Evolutionary conservation across 1,139 yeast genomes (phyloP).

Genomic region (Yamadazyma sp.): DNA sequence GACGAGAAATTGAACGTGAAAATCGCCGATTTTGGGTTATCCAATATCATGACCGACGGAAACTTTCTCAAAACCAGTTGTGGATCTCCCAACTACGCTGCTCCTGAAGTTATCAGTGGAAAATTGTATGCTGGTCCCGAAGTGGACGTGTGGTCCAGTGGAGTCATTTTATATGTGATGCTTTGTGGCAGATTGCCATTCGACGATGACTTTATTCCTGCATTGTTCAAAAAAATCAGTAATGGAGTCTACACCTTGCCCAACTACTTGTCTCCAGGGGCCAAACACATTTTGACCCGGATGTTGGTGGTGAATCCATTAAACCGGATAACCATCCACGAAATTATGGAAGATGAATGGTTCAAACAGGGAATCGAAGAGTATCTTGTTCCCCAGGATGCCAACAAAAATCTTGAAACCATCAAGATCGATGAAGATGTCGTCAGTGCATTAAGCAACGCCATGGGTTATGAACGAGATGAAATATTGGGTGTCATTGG

Average conservation of each 20-base stretch:
- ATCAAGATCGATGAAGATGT: constrained; percentile 74
- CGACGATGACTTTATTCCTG: constrained; percentile 97
- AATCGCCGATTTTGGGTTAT: constrained; percentile 94
- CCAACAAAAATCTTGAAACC: constrained; percentile 40
- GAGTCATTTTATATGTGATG: constrained; percentile 95
- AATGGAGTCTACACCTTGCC: constrained; percentile 96
- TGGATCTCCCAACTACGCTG: constrained; percentile 98
- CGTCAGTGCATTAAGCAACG: constrained; percentile 71
- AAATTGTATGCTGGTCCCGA: constrained; percentile 98
- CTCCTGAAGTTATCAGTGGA: constrained; percentile 97
- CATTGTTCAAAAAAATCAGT: constrained; percentile 88
- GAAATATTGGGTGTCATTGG: constrained; percentile 77
- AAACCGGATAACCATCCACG: constrained; percentile 91
- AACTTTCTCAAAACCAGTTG: constrained; percentile 93
- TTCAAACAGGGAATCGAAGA: constrained; percentile 81
- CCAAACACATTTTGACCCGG: constrained; percentile 79
- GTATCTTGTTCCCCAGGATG: constrained; percentile 73
- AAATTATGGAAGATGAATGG: constrained; percentile 96
- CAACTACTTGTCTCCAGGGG: constrained; percentile 82
- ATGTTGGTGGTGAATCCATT: constrained; percentile 97
- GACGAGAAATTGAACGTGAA: constrained; percentile 92
- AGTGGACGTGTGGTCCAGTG: constrained; percentile 98
- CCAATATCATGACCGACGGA: constrained; percentile 98
- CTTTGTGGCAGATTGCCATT: constrained; percentile 96
- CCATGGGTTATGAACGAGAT: constrained; percentile 92